phyloP scores from a whole-genome alignment of 768 basidiomycete species.

The Pisolithus orientalis region DNA sequence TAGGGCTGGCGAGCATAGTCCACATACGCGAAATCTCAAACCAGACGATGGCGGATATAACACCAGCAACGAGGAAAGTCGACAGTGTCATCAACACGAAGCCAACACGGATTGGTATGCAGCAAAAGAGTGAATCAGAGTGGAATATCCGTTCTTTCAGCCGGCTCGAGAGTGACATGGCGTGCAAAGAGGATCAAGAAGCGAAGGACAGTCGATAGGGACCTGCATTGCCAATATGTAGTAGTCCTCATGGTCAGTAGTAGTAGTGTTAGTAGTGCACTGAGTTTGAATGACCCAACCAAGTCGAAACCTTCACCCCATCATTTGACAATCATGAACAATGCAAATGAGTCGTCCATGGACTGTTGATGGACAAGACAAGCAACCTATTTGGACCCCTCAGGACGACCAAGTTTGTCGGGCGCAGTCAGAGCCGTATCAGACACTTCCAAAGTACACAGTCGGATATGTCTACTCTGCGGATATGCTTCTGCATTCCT shows the following conservation, averaged over 20 bases:
- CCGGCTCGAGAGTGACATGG: conserved; percentile 35
- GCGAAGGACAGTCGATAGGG: too few species aligned
- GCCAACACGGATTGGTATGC: conserved; percentile 56
- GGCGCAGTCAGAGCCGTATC: conserved; percentile 29
- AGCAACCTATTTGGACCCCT: conserved; percentile 3
- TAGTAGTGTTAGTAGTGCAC: too few species aligned
- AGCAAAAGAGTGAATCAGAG: conserved; percentile 54
- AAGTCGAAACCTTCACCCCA: too few species aligned
- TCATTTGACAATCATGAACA: too few species aligned
- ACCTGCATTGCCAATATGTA: too few species aligned
- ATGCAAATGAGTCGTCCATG: conserved; percentile 11
- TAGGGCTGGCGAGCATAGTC: neutral
- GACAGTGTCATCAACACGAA: conserved; percentile 50
- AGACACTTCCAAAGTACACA: conserved; percentile 16
- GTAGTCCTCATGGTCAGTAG: too few species aligned
- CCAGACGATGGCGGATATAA: conserved; percentile 52
- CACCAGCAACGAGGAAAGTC: conserved; percentile 47
- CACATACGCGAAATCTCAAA: conserved; percentile 54
- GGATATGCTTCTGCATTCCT: conserved; percentile 82
- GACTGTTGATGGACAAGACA: conserved; percentile 21
- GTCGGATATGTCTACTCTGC: conserved; percentile 86
- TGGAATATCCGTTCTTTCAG: conserved; percentile 42
- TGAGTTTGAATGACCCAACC: too few species aligned
- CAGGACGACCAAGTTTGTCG: conserved; percentile 16
- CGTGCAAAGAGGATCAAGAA: neutral